A percentile compares a stretch with the other conserved stretches of the same genome.
phyloP scores from a whole-genome alignment of 1,284 basidiomycete genomes.

The Neolentinus lepideus region DNA sequence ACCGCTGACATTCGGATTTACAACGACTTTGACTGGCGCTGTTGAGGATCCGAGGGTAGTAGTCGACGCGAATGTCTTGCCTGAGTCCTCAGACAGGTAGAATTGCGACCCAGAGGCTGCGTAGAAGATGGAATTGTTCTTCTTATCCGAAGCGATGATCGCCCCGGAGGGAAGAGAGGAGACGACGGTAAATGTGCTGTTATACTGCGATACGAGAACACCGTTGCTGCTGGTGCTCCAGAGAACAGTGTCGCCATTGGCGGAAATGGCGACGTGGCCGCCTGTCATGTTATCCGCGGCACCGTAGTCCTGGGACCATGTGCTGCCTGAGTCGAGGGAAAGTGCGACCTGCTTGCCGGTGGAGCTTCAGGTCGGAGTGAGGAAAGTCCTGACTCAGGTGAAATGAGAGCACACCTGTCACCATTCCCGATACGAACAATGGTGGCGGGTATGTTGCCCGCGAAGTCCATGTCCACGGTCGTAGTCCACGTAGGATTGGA shows the following conservation, averaged over 20 bases:
- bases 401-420: conserved; percentile 26
- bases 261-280: conserved; percentile 53
- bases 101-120: conserved; percentile 46
- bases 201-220: conserved; percentile 44
- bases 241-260: conserved; percentile 48
- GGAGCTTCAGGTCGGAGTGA: conserved; percentile 21
- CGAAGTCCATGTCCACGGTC: conserved; percentile 47
- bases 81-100: conserved; percentile 50
- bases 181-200: conserved; percentile 40
- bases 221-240: conserved; percentile 45
- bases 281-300: conserved; percentile 43
- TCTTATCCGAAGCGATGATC: conserved; percentile 55
- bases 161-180: conserved; percentile 42
- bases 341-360: conserved; percentile 48
- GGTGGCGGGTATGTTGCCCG: conserved; percentile 44
- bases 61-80: conserved; percentile 36
- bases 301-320: conserved; percentile 48
- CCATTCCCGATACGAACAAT: conserved; percentile 47
- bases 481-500: conserved; percentile 46
- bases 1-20: conserved; percentile 40
- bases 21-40: conserved; percentile 42
- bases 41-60: conserved; percentile 40
- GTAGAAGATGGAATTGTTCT: conserved; percentile 49
- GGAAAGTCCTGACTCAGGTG: background rate
- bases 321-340: conserved; percentile 43